phyloP scores from a whole-genome alignment of 2,329 filamentous ascomycete species.

The Neofusicoccum cordaticola region DNA sequence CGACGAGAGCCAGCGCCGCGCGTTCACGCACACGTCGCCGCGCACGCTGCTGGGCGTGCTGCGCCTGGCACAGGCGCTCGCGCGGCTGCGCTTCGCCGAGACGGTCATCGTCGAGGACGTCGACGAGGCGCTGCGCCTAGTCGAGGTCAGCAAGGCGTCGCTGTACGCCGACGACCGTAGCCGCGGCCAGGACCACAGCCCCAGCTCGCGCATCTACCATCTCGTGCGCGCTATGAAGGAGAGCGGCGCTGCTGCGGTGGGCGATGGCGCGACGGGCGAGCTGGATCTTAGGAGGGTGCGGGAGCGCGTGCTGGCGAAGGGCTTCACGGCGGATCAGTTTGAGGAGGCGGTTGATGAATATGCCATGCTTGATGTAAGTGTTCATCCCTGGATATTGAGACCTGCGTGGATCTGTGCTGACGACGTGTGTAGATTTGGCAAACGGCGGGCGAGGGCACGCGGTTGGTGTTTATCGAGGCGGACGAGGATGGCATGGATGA shows the following conservation, averaged over 20 bases:
- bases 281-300: slow-evolving; percentile 84
- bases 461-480: slow-evolving; percentile 55
- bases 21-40: slow-evolving; percentile 90
- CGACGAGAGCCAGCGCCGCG: slow-evolving; percentile 85
- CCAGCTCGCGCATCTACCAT: slow-evolving; percentile 90
- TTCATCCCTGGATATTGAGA: slow-evolving; percentile 1
- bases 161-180: slow-evolving; percentile 69
- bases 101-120: slow-evolving; percentile 88
- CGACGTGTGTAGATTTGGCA: slow-evolving; percentile 48
- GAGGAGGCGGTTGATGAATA: slow-evolving; percentile 85
- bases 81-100: slow-evolving; percentile 83
- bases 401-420: slow-evolving; percentile 28
- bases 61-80: slow-evolving; percentile 89
- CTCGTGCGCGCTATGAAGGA: slow-evolving; percentile 86
- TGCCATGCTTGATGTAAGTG: slow-evolving; percentile 79
- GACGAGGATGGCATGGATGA: slow-evolving; percentile 43
- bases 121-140: slow-evolving; percentile 85
- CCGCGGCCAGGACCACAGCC: slow-evolving; percentile 66
- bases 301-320: slow-evolving; percentile 90
- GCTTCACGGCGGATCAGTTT: slow-evolving; percentile 94
- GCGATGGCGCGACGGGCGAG: slow-evolving; percentile 69
- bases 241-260: slow-evolving; percentile 74
- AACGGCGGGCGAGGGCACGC: slow-evolving; percentile 53
- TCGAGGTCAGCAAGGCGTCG: slow-evolving; percentile 91
- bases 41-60: slow-evolving; percentile 91